Base-by-base conservation (phyloP, 768 basidiomycete species). In the Chalciporus chontae region DNA sequence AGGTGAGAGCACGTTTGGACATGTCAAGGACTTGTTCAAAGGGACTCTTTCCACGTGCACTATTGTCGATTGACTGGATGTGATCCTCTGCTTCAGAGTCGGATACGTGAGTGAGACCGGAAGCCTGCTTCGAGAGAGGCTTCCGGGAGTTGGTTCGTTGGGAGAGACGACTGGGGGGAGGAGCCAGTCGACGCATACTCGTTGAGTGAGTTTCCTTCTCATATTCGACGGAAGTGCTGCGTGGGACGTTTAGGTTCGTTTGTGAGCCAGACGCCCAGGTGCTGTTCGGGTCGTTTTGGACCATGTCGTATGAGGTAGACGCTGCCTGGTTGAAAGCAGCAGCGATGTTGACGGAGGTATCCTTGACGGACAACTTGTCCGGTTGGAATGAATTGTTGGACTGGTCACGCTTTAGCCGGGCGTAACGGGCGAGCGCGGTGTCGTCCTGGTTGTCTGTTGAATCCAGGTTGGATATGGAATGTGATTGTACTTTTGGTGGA, bases 271-370 rank as follows among this genome's bases (percentile, higher is more conserved):
- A 84, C 3, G 81, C 81, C 88, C 86, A 88, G 1, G 83, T 68
- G 45, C 71, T 71, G 64, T 87, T 85, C 24, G 81, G 80, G 57
- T 77, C 80, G 58, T 64, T 69, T 27, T 71, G 62, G 37, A 55
- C 58, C 73, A 79, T 78, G 51, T 74, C 71, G 56, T 57, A 50
- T 31, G 64, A 70, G 4, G 62, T 61, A 43, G 63, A 72, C 18
- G 78, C 86, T 17, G 90, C 91, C 65, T 85, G 82, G 56, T 75
- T 72, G 62, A 94, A 87, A 26, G 90, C 91, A 59, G 80, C 79
- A 9, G 90, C 91, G 60, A 91, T 85, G 68, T 90, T 87, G 44
- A 93, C 91, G 17, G 89, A 85, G 40, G 91, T 93, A 68, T 90
- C 88, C 60, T 86, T 86, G 51, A 89, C 80, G 51, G 66, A 64